Conservation (phyloP, 176 grass and related monocot genomes). For the Carex parvula region DNA sequence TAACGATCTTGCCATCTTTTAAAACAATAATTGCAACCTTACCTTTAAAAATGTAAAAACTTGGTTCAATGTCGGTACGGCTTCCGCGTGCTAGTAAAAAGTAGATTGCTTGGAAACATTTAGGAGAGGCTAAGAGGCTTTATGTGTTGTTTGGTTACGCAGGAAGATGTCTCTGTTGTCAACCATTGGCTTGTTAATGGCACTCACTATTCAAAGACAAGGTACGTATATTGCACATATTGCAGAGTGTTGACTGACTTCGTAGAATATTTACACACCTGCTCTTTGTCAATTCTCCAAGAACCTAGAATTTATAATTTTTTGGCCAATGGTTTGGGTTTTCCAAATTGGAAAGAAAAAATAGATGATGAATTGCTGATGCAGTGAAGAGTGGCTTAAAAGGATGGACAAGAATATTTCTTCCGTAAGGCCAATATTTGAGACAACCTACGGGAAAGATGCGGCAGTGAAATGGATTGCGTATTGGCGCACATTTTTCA, state of each 20-base stretch:
- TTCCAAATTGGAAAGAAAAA: not conserved
- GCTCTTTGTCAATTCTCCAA: not conserved
- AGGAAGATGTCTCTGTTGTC: slow-evolving; percentile 74
- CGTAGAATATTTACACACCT: not conserved
- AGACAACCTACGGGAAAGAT: slow-evolving; percentile 84
- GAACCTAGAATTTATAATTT: not conserved
- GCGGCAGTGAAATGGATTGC: slow-evolving; percentile 78
- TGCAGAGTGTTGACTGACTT: not conserved
- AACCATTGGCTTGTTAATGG: slow-evolving; percentile 87
- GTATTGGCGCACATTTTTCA: slow-evolving; percentile 91
- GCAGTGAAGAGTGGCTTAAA: slow-evolving; percentile 90
- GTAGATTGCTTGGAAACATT: not conserved
- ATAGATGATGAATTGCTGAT: slow-evolving; percentile 7
- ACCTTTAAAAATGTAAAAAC: not conserved
- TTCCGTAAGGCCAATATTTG: slow-evolving; percentile 64
- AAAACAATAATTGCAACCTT: not conserved
- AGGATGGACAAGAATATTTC: slow-evolving; percentile 65
- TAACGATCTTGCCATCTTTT: not conserved
- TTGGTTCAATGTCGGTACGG: not conserved
- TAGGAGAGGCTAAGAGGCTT: not conserved
- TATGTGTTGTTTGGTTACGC: slow-evolving; percentile 14
- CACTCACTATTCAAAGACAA: slow-evolving; percentile 80
- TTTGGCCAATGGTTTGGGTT: not conserved
- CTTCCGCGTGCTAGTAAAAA: not conserved
- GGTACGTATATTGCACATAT: slow-evolving; percentile 27